phyloP scores from a whole-genome alignment of 2,329 filamentous ascomycete species.

The Domatiomyces catenatus region DNA sequence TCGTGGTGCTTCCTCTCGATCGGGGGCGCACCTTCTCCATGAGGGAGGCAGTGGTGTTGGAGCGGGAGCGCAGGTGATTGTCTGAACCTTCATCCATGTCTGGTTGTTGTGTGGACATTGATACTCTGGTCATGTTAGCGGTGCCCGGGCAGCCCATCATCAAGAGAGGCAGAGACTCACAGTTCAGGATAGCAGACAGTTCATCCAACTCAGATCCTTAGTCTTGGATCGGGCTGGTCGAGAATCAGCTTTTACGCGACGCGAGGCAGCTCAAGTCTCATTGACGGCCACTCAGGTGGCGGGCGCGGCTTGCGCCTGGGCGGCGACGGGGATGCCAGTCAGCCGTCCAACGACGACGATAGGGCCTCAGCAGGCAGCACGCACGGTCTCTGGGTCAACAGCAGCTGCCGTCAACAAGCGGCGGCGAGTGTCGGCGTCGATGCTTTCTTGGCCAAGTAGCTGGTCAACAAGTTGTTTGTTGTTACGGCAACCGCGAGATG shows the following conservation, averaged over 20 bases:
- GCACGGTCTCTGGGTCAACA: not conserved
- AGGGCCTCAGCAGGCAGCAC: not conserved
- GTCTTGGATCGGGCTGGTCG: not conserved
- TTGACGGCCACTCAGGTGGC: not conserved
- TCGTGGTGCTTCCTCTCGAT: slow-evolving; percentile 32
- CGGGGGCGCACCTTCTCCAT: slow-evolving; percentile 24
- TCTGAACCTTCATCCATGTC: not conserved
- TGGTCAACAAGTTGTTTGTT: not conserved
- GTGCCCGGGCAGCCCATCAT: too few species aligned
- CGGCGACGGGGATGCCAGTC: not conserved
- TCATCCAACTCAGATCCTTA: not conserved
- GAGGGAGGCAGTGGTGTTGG: slow-evolving; percentile 3
- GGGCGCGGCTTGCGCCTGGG: not conserved
- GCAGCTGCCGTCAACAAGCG: not conserved
- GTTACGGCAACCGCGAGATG: not conserved
- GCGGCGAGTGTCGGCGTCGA: not conserved
- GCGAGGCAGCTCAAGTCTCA: slow-evolving; percentile 23
- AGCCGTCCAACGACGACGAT: not conserved
- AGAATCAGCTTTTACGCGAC: slow-evolving; percentile 16
- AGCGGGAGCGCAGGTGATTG: not conserved
- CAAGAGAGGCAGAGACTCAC: not conserved
- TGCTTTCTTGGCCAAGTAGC: not conserved
- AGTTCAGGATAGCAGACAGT: not conserved
- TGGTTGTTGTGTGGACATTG: not conserved
- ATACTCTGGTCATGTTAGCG: not conserved